Evolutionary conservation across 768 basidiomycete species (phyloP), one percentile per base, ranked within the genome.

Genomic region (Porpolomopsis calyptriformis): DNA sequence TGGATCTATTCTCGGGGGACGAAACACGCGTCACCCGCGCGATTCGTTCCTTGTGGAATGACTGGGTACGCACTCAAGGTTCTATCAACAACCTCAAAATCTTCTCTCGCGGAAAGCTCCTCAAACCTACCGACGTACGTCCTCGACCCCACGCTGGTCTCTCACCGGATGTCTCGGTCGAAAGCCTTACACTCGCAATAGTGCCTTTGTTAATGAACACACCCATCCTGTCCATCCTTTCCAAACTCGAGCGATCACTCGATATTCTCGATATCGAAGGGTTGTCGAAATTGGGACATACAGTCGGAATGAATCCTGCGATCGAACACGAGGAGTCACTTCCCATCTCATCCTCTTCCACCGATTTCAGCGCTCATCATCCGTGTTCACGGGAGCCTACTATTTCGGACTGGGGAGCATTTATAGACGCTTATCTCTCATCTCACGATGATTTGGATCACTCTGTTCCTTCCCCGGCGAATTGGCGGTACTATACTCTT

Each of bases 191-290:
- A n/a, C 53, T 64, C 4, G 61, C 70, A 2, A 42, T 91, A 19
- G 59, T 74, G 4, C 66, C 70, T 3, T 55, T 72, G 1, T 62
- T 86, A 23, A 57, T 75, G 37, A 50, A 57, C 10, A 77, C 75
- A 2, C 71, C 73, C 10, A 68, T 81, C 25, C 70, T 90, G 27
- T 56, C 47, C 9, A 72, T 62, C 3, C 64, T 92, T 33, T 70
- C 73, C 2, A 55, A 59, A 18, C 71, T 92, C 3, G 90, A 96
- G 59, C 73, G 80, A 20, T 76, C 73, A 3, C 75, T 97, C 19
- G 92, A 96, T 60, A 61, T 75, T 4, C 72, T 90, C 35, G 91
- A 93, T 58, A 83, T 96, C 50, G 90, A 94, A 54, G 87, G 88
- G 2, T 69, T 96, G 16, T 66, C 66, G 29, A 62, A 67, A 45